These are phyloP conservation scores for Reticulomyxa filosa DNA, from an alignment of 78 protist species.

Conservation along the genomic window DNA sequence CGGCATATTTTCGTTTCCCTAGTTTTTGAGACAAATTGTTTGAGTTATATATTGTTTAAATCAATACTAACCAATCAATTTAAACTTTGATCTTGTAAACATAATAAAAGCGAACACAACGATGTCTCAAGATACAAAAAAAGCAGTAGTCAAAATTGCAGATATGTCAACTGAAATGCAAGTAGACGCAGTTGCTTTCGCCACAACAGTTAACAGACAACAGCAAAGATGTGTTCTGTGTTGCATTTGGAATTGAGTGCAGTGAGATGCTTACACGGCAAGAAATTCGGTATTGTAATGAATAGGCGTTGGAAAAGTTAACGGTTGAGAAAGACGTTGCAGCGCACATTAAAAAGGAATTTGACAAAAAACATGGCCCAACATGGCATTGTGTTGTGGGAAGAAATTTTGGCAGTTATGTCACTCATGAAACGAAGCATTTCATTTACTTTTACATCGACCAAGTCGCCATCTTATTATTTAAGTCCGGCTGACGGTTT, in stretches of 20 bases:
- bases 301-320: slow-evolving; percentile 69
- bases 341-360: slow-evolving; percentile 85
- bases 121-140: too few species aligned
- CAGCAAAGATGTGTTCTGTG: too few species aligned
- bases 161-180: slow-evolving; percentile 88
- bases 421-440: slow-evolving; percentile 93
- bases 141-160: slow-evolving; percentile 62
- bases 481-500: slow-evolving; percentile 74
- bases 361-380: slow-evolving; percentile 85
- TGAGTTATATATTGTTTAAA: too few species aligned
- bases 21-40: too few species aligned
- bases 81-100: too few species aligned
- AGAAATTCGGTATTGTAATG: too few species aligned
- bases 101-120: too few species aligned
- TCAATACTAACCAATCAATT: too few species aligned
- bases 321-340: slow-evolving; percentile 93
- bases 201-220: too few species aligned
- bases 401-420: slow-evolving; percentile 92
- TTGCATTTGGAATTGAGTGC: too few species aligned
- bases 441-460: slow-evolving; percentile 92
- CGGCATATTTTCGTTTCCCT: too few species aligned
- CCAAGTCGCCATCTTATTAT: slow-evolving; percentile 69
- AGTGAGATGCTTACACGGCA: too few species aligned
- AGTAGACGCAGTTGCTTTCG: slow-evolving; percentile 73
- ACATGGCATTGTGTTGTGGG: slow-evolving; percentile 94